Conservation (phyloP, 2,329 filamentous ascomycete species). For the Curvularia spicifera region DNA sequence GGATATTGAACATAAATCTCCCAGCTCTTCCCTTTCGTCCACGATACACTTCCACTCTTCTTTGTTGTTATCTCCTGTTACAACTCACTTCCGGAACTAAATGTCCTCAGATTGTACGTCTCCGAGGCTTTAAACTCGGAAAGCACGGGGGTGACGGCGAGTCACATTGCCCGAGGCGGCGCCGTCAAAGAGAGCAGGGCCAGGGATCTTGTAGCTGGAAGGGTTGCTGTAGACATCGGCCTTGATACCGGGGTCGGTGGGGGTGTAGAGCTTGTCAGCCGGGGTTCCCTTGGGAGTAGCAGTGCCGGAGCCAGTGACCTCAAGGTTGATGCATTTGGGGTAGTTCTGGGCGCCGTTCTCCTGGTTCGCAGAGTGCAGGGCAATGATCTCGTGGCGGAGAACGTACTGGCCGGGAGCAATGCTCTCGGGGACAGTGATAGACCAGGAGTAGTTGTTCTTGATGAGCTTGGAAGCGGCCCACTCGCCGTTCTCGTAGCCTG, state of each 20-base stretch:
- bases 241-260: constrained; percentile 63
- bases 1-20: constrained; percentile 10
- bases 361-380: constrained; percentile 54
- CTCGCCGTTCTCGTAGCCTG: constrained; percentile 58
- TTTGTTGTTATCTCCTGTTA: background rate
- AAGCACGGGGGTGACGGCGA: background rate
- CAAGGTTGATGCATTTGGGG: constrained; percentile 58
- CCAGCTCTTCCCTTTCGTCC: background rate
- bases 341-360: constrained; percentile 57
- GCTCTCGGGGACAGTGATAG: constrained; percentile 53
- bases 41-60: background rate
- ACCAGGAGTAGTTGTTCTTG: constrained; percentile 52
- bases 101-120: constrained; percentile 6
- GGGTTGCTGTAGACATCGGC: constrained; percentile 63
- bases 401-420: constrained; percentile 61
- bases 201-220: background rate
- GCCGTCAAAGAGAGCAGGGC: background rate
- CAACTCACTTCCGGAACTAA: background rate
- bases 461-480: constrained; percentile 65
- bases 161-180: constrained; percentile 8
- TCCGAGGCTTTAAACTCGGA: background rate
- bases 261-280: constrained; percentile 63
- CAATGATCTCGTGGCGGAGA: constrained; percentile 62
- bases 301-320: constrained; percentile 60
- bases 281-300: constrained; percentile 53